Conservation (phyloP, 192 early-diverging fungal genomes). For the Coemansia sp. region DNA sequence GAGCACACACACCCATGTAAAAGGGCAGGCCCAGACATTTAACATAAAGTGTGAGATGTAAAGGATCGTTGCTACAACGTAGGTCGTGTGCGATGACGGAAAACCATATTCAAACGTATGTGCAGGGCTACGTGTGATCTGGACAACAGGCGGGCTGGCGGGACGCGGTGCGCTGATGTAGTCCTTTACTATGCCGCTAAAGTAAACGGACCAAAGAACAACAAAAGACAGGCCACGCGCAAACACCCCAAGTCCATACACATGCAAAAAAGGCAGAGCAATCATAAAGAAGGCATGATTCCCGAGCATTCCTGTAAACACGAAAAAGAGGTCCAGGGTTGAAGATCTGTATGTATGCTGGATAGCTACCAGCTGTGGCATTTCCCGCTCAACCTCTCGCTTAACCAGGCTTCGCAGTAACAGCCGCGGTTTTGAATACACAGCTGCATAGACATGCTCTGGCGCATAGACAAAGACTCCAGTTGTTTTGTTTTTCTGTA, state of each 20-base stretch:
- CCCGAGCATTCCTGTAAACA: constrained; percentile 74
- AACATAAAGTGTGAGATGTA: constrained; percentile 44
- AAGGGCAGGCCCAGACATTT: constrained; percentile 19
- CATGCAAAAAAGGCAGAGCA: constrained; percentile 75
- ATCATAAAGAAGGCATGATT: constrained; percentile 88
- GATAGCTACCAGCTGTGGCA: constrained; percentile 31
- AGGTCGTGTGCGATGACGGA: constrained; percentile 86
- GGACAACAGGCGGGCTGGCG: constrained; percentile 71
- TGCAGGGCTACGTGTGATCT: constrained; percentile 66
- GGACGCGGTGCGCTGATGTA: constrained; percentile 84
- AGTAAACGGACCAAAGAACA: constrained; percentile 52
- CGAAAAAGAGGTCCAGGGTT: constrained; percentile 63
- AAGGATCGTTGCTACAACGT: constrained; percentile 74
- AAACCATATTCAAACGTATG: constrained; percentile 87
- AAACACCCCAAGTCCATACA: constrained; percentile 70
- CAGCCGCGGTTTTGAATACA: constrained; percentile 39
- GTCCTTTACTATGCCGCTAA: constrained; percentile 65
- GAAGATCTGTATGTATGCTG: constrained; percentile 32
- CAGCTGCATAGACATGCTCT: constrained; percentile 36
- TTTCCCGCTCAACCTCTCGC: constrained; percentile 46
- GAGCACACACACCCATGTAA: constrained; percentile 50
- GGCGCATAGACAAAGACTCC: constrained; percentile 24
- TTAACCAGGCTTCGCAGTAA: constrained; percentile 24
- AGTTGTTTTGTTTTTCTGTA: constrained; percentile 2
- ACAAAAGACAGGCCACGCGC: constrained; percentile 53